Conservation (phyloP, 2,329 filamentous ascomycete genomes). For the Botrytis paeoniae region DNA sequence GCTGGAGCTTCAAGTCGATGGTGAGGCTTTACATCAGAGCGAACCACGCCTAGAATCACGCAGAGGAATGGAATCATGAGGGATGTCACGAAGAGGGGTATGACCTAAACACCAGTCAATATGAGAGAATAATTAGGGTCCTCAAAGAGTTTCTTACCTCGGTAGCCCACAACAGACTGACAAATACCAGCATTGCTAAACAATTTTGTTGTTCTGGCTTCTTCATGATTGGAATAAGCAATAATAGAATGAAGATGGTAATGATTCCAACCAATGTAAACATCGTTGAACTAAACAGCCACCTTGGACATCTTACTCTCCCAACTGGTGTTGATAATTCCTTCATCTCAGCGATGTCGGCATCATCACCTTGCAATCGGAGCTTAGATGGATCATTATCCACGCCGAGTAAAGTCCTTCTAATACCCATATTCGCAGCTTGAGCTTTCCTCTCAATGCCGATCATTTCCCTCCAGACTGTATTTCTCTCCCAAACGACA, state of each 20-base stretch:
- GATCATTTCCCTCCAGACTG: conserved; percentile 98
- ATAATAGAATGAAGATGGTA: conserved; percentile 67
- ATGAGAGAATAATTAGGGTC: conserved; percentile 20
- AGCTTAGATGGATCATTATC: conserved; percentile 66
- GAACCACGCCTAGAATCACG: conserved; percentile 80
- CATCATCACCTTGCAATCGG: conserved; percentile 81
- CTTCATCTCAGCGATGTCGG: conserved; percentile 58
- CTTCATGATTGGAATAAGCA: conserved; percentile 78
- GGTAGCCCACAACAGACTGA: conserved; percentile 93
- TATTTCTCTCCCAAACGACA: conserved; percentile 98
- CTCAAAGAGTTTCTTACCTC: conserved; percentile 58
- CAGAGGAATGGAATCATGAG: conserved; percentile 90
- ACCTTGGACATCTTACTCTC: conserved; percentile 69
- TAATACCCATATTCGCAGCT: conserved; percentile 81
- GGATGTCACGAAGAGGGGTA: conserved; percentile 95
- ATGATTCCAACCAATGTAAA: conserved; percentile 70
- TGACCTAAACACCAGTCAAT: conserved; percentile 57
- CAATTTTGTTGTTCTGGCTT: conserved; percentile 93
- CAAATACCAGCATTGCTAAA: conserved; percentile 86
- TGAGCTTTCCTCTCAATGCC: conserved; percentile 94
- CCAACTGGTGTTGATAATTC: conserved; percentile 79
- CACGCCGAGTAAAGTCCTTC: conserved; percentile 73
- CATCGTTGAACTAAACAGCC: conserved; percentile 81
- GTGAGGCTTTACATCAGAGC: conserved; percentile 68
- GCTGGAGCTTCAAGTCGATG: conserved; percentile 72